Conservation (phyloP, 2,329 filamentous ascomycete species). For the Fusarium sambucinum region DNA sequence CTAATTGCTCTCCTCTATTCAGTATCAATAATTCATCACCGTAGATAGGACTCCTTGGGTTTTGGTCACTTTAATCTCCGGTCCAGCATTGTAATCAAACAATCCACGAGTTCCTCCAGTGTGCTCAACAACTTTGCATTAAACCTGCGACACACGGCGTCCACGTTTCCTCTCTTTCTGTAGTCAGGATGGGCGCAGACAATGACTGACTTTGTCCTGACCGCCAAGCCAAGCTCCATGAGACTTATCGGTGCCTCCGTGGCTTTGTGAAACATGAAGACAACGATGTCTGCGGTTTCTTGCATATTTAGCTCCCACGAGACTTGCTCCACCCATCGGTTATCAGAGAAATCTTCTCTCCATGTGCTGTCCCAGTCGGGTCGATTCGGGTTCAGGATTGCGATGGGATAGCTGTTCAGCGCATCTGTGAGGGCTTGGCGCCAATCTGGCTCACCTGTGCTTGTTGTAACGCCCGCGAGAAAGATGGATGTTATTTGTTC, state of each 20-base stretch:
- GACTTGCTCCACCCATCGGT: slow-evolving; percentile 65
- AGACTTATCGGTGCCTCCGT: slow-evolving; percentile 69
- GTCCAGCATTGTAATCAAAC: slow-evolving; percentile 45
- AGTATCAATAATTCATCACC: too few species aligned
- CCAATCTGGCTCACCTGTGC: slow-evolving; percentile 61
- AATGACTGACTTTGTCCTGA: slow-evolving; percentile 61
- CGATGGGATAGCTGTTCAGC: slow-evolving; percentile 61
- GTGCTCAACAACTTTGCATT: slow-evolving; percentile 59
- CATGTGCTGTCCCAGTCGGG: slow-evolving; percentile 67
- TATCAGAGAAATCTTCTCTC: slow-evolving; percentile 61
- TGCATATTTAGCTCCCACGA: slow-evolving; percentile 72
- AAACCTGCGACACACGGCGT: slow-evolving; percentile 65
- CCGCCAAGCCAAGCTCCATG: slow-evolving; percentile 70
- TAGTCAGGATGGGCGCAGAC: slow-evolving; percentile 67
- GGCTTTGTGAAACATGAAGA: slow-evolving; percentile 66
- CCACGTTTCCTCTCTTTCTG: slow-evolving; percentile 71
- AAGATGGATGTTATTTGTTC: slow-evolving; percentile 58
- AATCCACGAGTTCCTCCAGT: slow-evolving; percentile 56
- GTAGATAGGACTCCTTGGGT: too few species aligned
- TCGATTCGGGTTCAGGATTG: slow-evolving; percentile 69
- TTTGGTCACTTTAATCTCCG: background rate
- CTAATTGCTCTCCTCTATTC: too few species aligned
- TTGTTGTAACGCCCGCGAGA: slow-evolving; percentile 68
- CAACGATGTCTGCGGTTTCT: slow-evolving; percentile 64
- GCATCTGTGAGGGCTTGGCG: slow-evolving; percentile 58